Evolutionary conservation across 1,284 basidiomycete species (phyloP), one percentile per base, ranked within the genome.

Genomic region (Fistulinella cinereoalba): DNA sequence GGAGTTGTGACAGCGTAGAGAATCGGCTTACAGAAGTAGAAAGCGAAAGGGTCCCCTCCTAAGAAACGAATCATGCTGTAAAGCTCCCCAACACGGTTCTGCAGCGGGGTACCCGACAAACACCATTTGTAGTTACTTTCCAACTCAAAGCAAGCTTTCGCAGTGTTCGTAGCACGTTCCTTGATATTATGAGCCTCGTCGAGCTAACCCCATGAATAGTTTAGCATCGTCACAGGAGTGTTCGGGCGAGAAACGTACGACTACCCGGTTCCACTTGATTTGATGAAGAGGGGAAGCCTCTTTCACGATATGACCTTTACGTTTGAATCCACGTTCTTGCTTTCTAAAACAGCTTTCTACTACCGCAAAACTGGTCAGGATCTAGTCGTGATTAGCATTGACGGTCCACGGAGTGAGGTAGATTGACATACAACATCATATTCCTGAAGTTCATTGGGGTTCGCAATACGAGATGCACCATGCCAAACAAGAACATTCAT

Each of bases 171-270:
- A 1, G 84, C 72, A 13, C 97, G 82, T 65, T 99, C 96, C 66
- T 95, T 96, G 73, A 97, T 99, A 65, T 97, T 97, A 69, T 99
- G 97, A 7, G 96, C 96, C 71, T 99, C 97, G 60, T 99, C 97
- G 34, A 99, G 81, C 86, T 88, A 50, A 31, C 28, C 13, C 60
- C 51, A 18, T 57, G 31, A 29, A 16, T 36, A 42, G 33, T 46
- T 21, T 13, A 37, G n/a, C 11, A n/a, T 28, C 39, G 37, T 4
- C 16, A 16, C 11, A 16, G 16, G 2, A 27, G 29, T n/a, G 22
- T 32, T 15, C 6, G 9, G 3, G 46, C n/a, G 24, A 2, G 19
- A 40, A 24, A 69, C 77, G 24, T 52, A 83, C 84, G 22, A 87
- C 74, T 49, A 88, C 79, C 51, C 92, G 75, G 56, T 88, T 83